Base-by-base conservation (phyloP, 495 filamentous ascomycete species). In the Lepidopterella palustris region DNA sequence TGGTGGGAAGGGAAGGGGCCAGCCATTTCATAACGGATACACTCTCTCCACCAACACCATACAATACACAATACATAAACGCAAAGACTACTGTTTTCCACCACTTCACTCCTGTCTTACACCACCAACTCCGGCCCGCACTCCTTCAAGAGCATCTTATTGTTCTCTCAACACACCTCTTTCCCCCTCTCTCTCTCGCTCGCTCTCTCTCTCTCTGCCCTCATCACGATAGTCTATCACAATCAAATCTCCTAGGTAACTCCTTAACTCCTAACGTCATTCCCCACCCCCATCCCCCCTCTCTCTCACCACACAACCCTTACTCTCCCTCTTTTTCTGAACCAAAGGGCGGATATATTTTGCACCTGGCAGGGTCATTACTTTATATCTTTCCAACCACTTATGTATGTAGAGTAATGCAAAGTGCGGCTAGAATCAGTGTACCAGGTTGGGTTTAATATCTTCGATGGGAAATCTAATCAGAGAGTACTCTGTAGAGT, bases 211-310 rank as follows among this genome's bases (percentile, higher is more conserved):
- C 25, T 50, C 47, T 15, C 1, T 24, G n/a, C 26, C 18, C 47
- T 6, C 18, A 50, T 15, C 21, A 50, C 47, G 21, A 50, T 50
- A 50, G 47, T 50, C 47, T 15, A 50, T 26, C 47, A 50, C 18
- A 42, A 42, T 3, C 39, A n/a, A n/a, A n/a, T n/a, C n/a, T n/a
- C 39, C 39, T 42, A 42, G 39, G 13, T 20, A 42, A 20, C 39
- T 42, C 13, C 13, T 11, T 20, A 42, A 42, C 39, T 42, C 87
- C 85, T 4, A n/a, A n/a, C n/a, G n/a, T n/a, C n/a, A n/a, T 91
- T 90, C 74, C 77, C 87, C 72, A 87, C 81, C 20, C 89, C 89
- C 69, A 89, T 90, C 69, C 83, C 89, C 68, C 80, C 87, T 11
- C 82, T 79, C 70, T 89, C 86, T 73, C 88, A 82, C 71, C 76